These are phyloP conservation scores for Phaffia australis DNA, from an alignment of 768 basidiomycete species.

Conservation along the genomic window DNA sequence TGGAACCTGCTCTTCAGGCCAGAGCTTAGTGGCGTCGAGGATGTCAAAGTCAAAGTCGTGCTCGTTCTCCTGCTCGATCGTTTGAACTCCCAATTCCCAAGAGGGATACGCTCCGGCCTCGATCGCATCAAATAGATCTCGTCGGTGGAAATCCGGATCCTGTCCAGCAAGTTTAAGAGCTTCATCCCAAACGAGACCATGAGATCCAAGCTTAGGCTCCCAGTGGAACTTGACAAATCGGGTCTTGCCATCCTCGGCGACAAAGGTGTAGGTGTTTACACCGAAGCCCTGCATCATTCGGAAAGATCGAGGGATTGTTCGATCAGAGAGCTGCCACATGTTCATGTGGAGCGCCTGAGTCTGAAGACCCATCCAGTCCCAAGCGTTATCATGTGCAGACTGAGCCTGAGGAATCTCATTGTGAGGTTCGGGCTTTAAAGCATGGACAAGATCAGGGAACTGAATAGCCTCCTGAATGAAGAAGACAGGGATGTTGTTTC, in stretches of 20 bases:
- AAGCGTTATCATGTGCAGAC: conserved; percentile 65
- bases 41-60: conserved; percentile 71
- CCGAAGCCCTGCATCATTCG: conserved; percentile 80
- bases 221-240: conserved; percentile 84
- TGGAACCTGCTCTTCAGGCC: conserved; percentile 72
- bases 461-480: conserved; percentile 74
- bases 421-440: conserved; percentile 55
- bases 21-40: conserved; percentile 40
- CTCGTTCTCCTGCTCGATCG: conserved; percentile 58
- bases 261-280: conserved; percentile 70
- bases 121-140: conserved; percentile 77
- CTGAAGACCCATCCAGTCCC: conserved; percentile 67
- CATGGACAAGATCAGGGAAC: conserved; percentile 52
- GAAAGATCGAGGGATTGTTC: conserved; percentile 71
- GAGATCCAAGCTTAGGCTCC: conserved; percentile 64
- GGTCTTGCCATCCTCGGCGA: conserved; percentile 56
- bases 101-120: conserved; percentile 56
- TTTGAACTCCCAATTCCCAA: conserved; percentile 69
- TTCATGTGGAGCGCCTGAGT: conserved; percentile 60
- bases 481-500: conserved; percentile 49
- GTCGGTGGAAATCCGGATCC: conserved; percentile 83
- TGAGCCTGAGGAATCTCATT: conserved; percentile 50
- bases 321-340: conserved; percentile 78
- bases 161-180: conserved; percentile 64
- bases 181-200: conserved; percentile 80